Conservation (phyloP, 2,329 filamentous ascomycete genomes). For the Dactylellina drechsleri region DNA sequence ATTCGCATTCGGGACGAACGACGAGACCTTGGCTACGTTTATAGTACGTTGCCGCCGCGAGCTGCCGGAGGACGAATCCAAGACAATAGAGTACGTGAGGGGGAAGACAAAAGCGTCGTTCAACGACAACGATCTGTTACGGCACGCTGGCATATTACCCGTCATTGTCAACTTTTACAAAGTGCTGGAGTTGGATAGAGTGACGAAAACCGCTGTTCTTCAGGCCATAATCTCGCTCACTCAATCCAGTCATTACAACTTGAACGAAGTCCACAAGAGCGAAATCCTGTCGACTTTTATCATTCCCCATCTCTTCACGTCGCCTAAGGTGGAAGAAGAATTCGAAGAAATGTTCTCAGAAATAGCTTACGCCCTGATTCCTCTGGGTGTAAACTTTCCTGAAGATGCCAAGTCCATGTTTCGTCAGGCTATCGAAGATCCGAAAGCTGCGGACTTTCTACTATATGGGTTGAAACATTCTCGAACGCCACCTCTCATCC, state of each 20-base stretch:
- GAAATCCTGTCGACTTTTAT: slow-evolving; percentile 65
- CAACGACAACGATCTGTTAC: slow-evolving; percentile 60
- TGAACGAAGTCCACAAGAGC: slow-evolving; percentile 76
- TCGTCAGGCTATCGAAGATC: slow-evolving; percentile 66
- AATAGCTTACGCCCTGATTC: slow-evolving; percentile 76
- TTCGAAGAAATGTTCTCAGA: slow-evolving; percentile 71
- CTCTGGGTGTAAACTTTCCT: slow-evolving; percentile 80
- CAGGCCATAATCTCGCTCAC: slow-evolving; percentile 71
- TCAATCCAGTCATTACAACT: slow-evolving; percentile 73
- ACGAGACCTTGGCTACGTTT: slow-evolving; percentile 70
- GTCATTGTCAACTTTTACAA: slow-evolving; percentile 58
- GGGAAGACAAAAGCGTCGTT: slow-evolving; percentile 57
- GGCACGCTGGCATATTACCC: slow-evolving; percentile 63
- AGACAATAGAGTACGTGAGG: slow-evolving; percentile 39
- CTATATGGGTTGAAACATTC: slow-evolving; percentile 78
- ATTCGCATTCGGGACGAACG: slow-evolving; percentile 80
- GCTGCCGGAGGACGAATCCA: slow-evolving; percentile 37
- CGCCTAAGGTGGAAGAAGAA: slow-evolving; percentile 63
- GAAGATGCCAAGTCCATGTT: slow-evolving; percentile 83
- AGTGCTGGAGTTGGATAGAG: slow-evolving; percentile 59
- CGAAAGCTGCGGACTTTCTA: slow-evolving; percentile 73
- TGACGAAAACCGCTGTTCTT: slow-evolving; percentile 72
- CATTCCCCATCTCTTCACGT: slow-evolving; percentile 56
- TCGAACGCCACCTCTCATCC: slow-evolving; percentile 82
- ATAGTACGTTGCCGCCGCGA: slow-evolving; percentile 46